Conservation (phyloP, 129 eudicot genomes). For the Tagetes patula region DNA sequence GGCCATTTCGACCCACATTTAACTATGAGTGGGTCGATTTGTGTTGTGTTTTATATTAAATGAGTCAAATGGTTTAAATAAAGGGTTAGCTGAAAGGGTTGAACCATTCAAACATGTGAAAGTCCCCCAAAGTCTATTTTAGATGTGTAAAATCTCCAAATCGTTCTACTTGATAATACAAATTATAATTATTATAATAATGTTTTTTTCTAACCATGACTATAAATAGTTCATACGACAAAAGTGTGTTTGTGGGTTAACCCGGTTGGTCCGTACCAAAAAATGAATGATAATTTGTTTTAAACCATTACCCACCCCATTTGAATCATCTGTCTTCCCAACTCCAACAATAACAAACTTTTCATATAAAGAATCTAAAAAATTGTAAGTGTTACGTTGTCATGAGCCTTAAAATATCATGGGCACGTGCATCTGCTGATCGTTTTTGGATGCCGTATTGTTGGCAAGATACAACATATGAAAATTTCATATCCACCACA, state of each 20-base stretch:
- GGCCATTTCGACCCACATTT: background rate
- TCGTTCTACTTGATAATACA: background rate
- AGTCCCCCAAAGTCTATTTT: background rate
- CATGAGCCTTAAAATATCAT: constrained; percentile 88
- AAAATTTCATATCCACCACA: constrained; percentile 90
- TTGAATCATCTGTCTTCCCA: background rate
- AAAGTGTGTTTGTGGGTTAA: background rate
- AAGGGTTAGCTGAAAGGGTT: background rate
- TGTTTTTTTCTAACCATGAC: background rate
- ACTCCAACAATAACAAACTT: constrained; percentile 1
- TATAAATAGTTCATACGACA: constrained; percentile 4
- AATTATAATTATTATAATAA: background rate
- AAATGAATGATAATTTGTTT: background rate
- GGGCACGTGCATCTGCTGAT: constrained; percentile 63
- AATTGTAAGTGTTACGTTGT: constrained; percentile 49
- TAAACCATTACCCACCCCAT: background rate
- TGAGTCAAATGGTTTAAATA: background rate
- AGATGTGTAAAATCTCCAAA: background rate
- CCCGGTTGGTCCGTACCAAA: background rate
- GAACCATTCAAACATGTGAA: background rate
- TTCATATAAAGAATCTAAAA: background rate
- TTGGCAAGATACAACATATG: constrained; percentile 91
- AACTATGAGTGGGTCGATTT: background rate
- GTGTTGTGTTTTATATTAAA: background rate
- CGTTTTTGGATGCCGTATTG: constrained; percentile 81